Evolutionary conservation across 2,329 filamentous ascomycete species (phyloP), one percentile per base, ranked within the genome.

Genomic region (Hypoxylon sp.): DNA sequence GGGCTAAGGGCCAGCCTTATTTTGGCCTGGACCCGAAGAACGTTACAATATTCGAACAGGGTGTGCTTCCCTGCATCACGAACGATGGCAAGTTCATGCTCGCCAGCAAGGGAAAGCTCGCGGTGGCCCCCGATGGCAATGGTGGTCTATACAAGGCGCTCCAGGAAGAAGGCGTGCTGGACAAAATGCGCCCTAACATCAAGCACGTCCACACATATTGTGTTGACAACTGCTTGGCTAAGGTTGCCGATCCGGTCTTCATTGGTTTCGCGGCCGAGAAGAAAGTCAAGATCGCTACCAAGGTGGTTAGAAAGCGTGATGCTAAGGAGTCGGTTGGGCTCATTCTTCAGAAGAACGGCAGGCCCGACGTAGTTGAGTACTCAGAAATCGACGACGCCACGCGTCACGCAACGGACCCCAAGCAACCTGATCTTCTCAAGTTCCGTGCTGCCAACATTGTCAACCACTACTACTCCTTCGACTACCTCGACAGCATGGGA

Each of bases 381-480:
- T 97, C 93, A 4, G 96, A 99, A 83, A 98, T 99, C 73, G 92
- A 96, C 83, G 81, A 87, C 70, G 90, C 88, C 68, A 96, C 93
- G n/a, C 92, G 95, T 61, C 93, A 96, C 80, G 95, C 94, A 70
- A 88, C 90, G 77, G 96, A 99, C 77, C 81, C 90, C 57, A 92
- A 92, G 79, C 89, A 97, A 75, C 84, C 88, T 2, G 89, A 88
- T 61, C 84, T 97, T 56, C 89, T 99, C 77, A 96, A 95, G 81
- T 98, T 97, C 89, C 91, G 96, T 67, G 95, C 96, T 61, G 96
- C 95, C 76, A 99, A 99, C 84, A 99, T 99, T 73, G 96, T 99
- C 82, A 99, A 99, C 85, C 96, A 99, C 86, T 99, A 98, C 87
- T 99, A 99, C 84, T 97, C 93, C 48, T 95, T 94, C 84, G 83